These are phyloP conservation scores for Anisodus acutangulus DNA, from an alignment of 257 asterid species.

Conservation along the genomic window DNA sequence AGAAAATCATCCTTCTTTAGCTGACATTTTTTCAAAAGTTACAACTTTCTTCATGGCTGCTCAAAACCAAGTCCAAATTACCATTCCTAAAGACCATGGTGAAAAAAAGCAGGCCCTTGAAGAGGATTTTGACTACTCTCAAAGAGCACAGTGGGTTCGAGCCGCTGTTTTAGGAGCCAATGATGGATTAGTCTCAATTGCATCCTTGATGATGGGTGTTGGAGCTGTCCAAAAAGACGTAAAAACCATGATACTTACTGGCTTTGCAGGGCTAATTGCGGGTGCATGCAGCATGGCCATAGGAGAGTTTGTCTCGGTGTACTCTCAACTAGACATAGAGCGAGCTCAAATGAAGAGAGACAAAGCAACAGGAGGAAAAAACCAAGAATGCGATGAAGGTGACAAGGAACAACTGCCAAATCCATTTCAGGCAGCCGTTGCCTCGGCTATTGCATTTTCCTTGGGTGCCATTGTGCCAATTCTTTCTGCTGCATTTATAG, in stretches of 20 bases:
- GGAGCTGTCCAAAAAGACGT: constrained; percentile 47
- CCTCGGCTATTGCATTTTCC: constrained; percentile 25
- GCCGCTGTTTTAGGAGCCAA: constrained; percentile 48
- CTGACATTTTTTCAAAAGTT: neutral
- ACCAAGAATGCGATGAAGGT: constrained; percentile 3
- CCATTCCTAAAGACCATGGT: constrained; percentile 34
- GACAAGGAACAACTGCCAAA: constrained; percentile 14
- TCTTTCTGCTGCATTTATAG: constrained; percentile 13
- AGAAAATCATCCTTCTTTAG: neutral
- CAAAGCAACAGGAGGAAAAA: neutral
- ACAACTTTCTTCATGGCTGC: constrained; percentile 46
- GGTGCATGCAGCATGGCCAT: constrained; percentile 43
- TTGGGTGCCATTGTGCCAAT: constrained; percentile 26
- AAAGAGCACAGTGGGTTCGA: constrained; percentile 1
- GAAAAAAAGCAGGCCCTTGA: constrained; percentile 27
- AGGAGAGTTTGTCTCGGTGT: constrained; percentile 20
- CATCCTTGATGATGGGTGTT: constrained; percentile 27
- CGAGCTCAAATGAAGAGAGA: constrained; percentile 7
- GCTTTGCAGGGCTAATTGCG: constrained; percentile 60
- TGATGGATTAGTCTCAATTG: constrained; percentile 25
- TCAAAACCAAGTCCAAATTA: constrained; percentile 47
- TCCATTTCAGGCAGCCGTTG: constrained; percentile 23
- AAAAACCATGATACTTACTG: constrained; percentile 57
- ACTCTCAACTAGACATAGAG: constrained; percentile 23
- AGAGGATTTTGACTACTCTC: constrained; percentile 49